Percentiles rank a stretch among this genome's conserved stretches.
Conservation (phyloP, 306 rosid species). For the Gynostemma pentaphyllum region DNA sequence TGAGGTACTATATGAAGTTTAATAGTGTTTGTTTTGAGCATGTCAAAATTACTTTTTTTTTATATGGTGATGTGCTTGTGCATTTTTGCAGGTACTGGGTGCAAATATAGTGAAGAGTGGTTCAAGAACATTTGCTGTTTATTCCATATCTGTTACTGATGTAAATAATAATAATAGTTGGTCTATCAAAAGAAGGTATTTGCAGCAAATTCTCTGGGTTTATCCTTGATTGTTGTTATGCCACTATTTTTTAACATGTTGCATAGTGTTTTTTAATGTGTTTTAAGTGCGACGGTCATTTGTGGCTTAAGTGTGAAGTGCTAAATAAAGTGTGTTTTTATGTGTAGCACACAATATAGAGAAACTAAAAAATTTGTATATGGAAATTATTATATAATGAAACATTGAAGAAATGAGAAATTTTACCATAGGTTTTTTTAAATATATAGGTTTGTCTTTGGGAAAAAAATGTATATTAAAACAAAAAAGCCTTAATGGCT, state of each 20-base stretch:
- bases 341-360: too few species aligned
- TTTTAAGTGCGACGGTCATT: too few species aligned
- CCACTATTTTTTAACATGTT: neutral
- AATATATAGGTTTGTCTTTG: too few species aligned
- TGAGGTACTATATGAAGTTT: conserved; percentile 50
- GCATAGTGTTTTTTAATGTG: too few species aligned
- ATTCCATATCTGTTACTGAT: conserved; percentile 84
- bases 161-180: conserved; percentile 79
- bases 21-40: conserved; percentile 9
- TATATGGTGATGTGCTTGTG: conserved; percentile 16
- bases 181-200: conserved; percentile 95
- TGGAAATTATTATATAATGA: too few species aligned
- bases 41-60: conserved; percentile 10
- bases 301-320: too few species aligned
- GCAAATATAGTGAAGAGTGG: conserved; percentile 96
- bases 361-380: too few species aligned
- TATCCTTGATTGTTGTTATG: neutral
- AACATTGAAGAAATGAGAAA: too few species aligned
- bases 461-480: too few species aligned
- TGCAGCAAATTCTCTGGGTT: conserved; percentile 12
- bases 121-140: conserved; percentile 89
- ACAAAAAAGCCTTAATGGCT: too few species aligned
- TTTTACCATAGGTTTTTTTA: too few species aligned
- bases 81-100: conserved; percentile 73
- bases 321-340: too few species aligned